phyloP scores from a whole-genome alignment of 805 yeast species.

The Debaryomyces hansenii region DNA sequence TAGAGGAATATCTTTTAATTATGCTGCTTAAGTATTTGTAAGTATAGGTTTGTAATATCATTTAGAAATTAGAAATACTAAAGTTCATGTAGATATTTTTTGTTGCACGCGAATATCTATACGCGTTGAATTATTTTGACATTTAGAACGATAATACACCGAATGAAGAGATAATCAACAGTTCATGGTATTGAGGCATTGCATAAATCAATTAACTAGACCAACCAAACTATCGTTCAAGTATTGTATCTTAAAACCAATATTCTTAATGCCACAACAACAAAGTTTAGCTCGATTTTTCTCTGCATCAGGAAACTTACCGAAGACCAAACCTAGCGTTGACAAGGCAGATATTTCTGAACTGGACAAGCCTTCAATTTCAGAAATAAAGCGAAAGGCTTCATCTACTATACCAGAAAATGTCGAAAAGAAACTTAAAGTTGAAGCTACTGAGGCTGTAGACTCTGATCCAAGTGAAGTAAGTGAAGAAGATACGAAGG shows the following conservation, averaged over 20 bases:
- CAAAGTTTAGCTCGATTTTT: conserved; percentile 36
- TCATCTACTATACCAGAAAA: not conserved
- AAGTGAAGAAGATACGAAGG: conserved; percentile 3
- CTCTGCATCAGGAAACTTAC: not conserved
- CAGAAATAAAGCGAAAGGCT: conserved; percentile 2
- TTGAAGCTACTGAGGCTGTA: not conserved
- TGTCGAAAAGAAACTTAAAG: not conserved
- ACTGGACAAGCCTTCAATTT: not conserved
- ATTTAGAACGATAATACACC: too few relatives aligned
- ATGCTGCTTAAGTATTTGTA: too few relatives aligned
- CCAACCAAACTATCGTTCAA: not conserved
- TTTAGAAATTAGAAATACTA: too few relatives aligned
- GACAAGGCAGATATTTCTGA: not conserved
- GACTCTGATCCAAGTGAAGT: not conserved
- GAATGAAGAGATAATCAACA: not conserved
- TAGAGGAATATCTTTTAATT: too few relatives aligned
- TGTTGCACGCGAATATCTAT: too few relatives aligned
- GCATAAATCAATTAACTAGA: not conserved
- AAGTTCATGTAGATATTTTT: too few relatives aligned
- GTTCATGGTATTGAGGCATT: not conserved
- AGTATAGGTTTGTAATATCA: too few relatives aligned
- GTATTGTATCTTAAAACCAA: not conserved
- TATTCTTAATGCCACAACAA: conserved; percentile 26
- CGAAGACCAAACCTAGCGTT: not conserved
- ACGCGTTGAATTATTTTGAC: too few relatives aligned